Conservation (phyloP, 2,329 filamentous ascomycete genomes). For the Orbilia ellipsospora region DNA sequence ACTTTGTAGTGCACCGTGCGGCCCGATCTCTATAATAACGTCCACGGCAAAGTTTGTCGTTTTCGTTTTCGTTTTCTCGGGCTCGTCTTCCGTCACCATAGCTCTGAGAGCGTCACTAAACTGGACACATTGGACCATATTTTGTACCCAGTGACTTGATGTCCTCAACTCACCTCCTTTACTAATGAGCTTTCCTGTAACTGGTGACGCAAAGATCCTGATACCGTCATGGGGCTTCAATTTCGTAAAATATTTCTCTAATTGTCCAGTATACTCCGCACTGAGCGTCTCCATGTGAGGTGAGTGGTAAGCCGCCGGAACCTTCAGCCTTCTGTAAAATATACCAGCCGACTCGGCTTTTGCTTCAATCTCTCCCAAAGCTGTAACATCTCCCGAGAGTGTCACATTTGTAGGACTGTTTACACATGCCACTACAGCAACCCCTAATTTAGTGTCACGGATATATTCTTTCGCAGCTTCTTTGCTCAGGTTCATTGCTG, state of each 20-base stretch:
- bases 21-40: constrained; percentile 54
- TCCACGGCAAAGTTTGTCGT: constrained; percentile 21
- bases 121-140: constrained; percentile 5
- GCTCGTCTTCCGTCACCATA: neutral
- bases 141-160: constrained; percentile 5
- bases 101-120: neutral
- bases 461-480: constrained; percentile 57
- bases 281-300: constrained; percentile 62
- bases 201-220: constrained; percentile 2
- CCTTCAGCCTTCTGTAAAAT: constrained; percentile 57
- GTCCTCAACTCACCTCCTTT: neutral
- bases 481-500: constrained; percentile 61
- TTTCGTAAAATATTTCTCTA: neutral
- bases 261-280: constrained; percentile 59
- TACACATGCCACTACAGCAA: constrained; percentile 29
- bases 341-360: constrained; percentile 27
- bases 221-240: neutral
- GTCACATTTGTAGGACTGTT: constrained; percentile 61
- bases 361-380: constrained; percentile 58
- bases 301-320: constrained; percentile 64
- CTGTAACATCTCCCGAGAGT: constrained; percentile 58
- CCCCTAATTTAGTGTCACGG: neutral
- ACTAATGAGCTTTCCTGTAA: neutral
- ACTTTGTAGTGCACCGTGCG: constrained; percentile 54
- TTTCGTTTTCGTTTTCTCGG: neutral